Evolutionary conservation across 345 rosid genomes (phyloP), one percentile per base, ranked within the genome.

Genomic region (Eucalyptus rudis): DNA sequence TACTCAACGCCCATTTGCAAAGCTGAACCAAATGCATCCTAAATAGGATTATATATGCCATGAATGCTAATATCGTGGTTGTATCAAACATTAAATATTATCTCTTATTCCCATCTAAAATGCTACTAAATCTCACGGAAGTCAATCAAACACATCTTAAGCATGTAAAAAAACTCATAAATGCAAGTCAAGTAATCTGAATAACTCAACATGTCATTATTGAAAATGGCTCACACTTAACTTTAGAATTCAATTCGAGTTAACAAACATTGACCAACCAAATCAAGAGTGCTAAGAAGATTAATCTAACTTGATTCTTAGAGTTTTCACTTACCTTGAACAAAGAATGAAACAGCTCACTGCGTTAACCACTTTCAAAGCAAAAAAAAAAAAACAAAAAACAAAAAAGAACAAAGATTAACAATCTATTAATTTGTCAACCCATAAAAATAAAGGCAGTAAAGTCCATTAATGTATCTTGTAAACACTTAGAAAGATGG

Each of bases 211-310:
- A 25, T 58, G n/a, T 25, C 29, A 58, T 58, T 58, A 58, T 58
- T 11, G n/a, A 58, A 58, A 58, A n/a, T 58, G 25, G n/a, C 14
- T 58, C 3, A 10, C n/a, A 58, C n/a, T 58, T 58, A 10, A 58
- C n/a, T 24, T 58, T n/a, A 58, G 0, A 58, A 58, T 25, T 10
- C n/a, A 58, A 58, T 58, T 25, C 0, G 7, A 58, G n/a, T 58
- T 58, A 25, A 24, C n/a, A 58, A 25, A 58, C 13, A 58, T 25
- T 0, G 1, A 58, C n/a, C 7, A 5, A 25, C 14, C 64, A 58
- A 58, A 25, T 25, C 64, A 58, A 58, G 14, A 25, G 14, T 24
- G 29, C 13, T 58, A 58, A 58, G 64, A 24, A 58, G 64, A 2
- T 25, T 11, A 25, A 25, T 25, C 6, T 56, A 58, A 58, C 7